Evolutionary conservation across 2,329 filamentous ascomycete species (phyloP), one percentile per base, ranked within the genome.

Genomic region (Aspergillus thermomutatus): DNA sequence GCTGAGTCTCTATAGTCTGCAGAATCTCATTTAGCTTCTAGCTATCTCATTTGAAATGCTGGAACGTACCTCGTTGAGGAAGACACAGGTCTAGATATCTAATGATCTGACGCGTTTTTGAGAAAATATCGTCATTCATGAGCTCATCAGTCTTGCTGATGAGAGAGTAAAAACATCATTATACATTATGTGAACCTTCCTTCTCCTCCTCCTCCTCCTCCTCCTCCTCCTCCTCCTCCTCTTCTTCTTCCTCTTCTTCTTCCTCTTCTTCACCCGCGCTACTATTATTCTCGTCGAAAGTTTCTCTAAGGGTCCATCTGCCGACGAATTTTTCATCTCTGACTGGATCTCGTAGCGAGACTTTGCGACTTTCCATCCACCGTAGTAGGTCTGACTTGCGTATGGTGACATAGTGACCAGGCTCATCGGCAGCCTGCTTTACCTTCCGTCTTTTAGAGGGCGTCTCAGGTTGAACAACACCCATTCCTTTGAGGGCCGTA

Each of bases 401-500:
- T 27, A 87, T 75, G n/a, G 82, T 73, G 51, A 77, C 71, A 3
- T 67, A 63, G 21, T 64, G 57, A 9, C 64, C 66, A 7, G 64
- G 54, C 10, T 65, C 68, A 19, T 59, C 58, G 14, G 58, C 53
- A 19, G 64, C 56, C 27, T 69, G 65, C 19, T 41, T 75, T 77
- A 77, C 72, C 76, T 71, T 69, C 77, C 82, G 63, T 83, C 67
- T 87, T 79, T 73, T 86, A 73, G 49, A 70, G 17, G 69, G 77
- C 64, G 79, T 79, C 56, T 76, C 77, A 21, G 71, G 69, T 59
- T 84, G 81, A 49, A 88, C 79, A 37, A 94, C 77, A 8, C 83
- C 87, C 91, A 97, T 96, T 56, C 91, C 87, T 58, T 89, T 85
- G 53, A 97, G 77, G 25, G 91, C 87, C 0, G 80, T 80, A 46